A percentile compares a stretch with the other conserved stretches of the same genome.
These are phyloP conservation scores for Phaeosphaeriaceae sp. DNA, from an alignment of 2,329 filamentous ascomycete species.

Conservation along the genomic window DNA sequence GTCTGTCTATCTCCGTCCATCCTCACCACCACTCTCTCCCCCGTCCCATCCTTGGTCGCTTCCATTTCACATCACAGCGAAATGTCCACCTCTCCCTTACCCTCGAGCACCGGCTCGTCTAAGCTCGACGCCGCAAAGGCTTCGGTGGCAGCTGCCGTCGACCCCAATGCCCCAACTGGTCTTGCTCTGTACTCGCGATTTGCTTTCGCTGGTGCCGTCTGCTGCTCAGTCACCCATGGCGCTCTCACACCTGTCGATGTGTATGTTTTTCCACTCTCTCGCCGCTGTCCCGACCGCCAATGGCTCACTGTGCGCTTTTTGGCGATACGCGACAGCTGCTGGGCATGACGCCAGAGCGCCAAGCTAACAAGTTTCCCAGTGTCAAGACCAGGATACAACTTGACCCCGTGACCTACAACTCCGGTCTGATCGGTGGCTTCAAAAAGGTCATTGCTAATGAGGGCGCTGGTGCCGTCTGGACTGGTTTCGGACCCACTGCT, in stretches of 20 bases:
- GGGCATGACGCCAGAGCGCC: constrained; percentile 24
- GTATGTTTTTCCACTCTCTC: constrained; percentile 66
- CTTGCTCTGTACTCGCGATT: constrained; percentile 89
- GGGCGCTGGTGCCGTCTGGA: constrained; percentile 84
- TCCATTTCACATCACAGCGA: constrained; percentile 19
- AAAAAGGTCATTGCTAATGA: constrained; percentile 78
- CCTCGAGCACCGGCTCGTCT: constrained; percentile 57
- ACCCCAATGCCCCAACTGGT: constrained; percentile 64
- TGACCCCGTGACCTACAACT: constrained; percentile 88
- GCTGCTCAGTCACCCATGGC: constrained; percentile 98
- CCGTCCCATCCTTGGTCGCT: constrained; percentile 32
- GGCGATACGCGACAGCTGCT: constrained; percentile 14
- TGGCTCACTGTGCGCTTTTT: constrained; percentile 28
- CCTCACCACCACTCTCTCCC: constrained; percentile 32
- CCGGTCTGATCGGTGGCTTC: constrained; percentile 84
- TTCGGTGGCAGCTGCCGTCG: constrained; percentile 49
- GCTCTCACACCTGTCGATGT: constrained; percentile 98
- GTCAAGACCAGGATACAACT: constrained; percentile 97
- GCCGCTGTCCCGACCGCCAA: constrained; percentile 24
- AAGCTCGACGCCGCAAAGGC: constrained; percentile 62
- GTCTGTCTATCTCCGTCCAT: constrained; percentile 25
- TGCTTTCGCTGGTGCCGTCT: constrained; percentile 95
- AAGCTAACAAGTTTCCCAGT: constrained; percentile 56
- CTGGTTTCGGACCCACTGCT: constrained; percentile 82
- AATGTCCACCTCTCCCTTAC: constrained; percentile 49